Evolutionary conservation across 352 stramenopile species (phyloP).

Genomic region (Blastocystis sp.): DNA sequence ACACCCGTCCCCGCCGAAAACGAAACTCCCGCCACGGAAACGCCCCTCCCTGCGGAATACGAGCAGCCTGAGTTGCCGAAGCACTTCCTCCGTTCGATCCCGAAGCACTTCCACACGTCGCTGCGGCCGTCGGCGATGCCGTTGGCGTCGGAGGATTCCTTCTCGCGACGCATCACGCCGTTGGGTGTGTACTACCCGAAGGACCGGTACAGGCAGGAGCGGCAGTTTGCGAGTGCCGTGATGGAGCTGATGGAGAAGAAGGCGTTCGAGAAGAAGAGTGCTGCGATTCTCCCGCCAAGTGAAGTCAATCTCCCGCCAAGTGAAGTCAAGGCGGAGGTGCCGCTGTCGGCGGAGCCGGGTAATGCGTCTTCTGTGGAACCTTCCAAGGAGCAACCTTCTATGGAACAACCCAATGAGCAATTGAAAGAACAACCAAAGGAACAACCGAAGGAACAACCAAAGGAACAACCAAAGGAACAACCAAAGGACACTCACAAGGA

Average conservation of each 20-base stretch:
- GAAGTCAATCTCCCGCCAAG: no score
- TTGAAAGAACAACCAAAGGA: background rate
- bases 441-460: no score
- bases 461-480: no score
- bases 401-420: background rate
- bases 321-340: no score
- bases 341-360: no score
- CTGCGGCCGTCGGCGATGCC: conserved; percentile 25
- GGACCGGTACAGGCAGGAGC: conserved; percentile 43
- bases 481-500: no score
- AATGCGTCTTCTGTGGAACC: no score
- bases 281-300: no score
- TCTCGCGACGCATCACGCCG: conserved; percentile 48
- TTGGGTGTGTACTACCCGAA: conserved; percentile 57
- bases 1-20: background rate
- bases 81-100: background rate
- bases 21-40: background rate
- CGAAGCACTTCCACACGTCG: background rate
- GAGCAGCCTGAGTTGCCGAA: background rate
- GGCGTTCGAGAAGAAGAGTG: background rate
- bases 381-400: no score
- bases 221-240: conserved; percentile 42
- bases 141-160: conserved; percentile 6
- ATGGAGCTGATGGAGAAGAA: conserved; percentile 30
- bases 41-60: background rate